phyloP scores from a whole-genome alignment of 2,329 filamentous ascomycete genomes.

The Neodidymelliopsis sp. region DNA sequence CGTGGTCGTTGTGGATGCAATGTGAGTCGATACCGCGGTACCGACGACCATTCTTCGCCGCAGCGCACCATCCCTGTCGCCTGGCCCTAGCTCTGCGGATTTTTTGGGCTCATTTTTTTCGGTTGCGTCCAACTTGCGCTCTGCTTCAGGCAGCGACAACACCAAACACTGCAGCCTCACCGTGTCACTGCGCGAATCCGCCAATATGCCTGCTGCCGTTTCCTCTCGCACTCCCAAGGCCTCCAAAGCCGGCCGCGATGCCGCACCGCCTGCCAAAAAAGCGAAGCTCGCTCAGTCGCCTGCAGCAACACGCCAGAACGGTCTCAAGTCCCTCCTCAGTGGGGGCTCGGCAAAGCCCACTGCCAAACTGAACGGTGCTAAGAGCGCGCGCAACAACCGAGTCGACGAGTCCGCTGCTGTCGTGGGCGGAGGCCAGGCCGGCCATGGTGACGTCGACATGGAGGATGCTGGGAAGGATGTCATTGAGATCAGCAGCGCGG shows the following conservation, averaged over 20 bases:
- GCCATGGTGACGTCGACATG: conserved; percentile 53
- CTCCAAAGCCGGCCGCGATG: conserved; percentile 33
- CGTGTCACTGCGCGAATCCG: conserved; percentile 17
- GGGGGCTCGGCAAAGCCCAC: conserved; percentile 49
- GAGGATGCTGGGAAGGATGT: conserved; percentile 45
- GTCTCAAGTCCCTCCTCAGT: conserved; percentile 45
- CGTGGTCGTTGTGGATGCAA: background rate
- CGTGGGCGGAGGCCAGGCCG: conserved; percentile 59
- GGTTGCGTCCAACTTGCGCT: conserved; percentile 27
- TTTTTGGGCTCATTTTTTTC: conserved; percentile 24
- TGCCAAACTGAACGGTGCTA: conserved; percentile 62
- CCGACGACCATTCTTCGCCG: conserved; percentile 6
- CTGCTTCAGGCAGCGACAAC: conserved; percentile 34
- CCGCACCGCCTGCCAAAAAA: conserved; percentile 48
- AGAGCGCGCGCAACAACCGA: conserved; percentile 58
- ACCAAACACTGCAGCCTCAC: conserved; percentile 16
- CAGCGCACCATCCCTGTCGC: conserved; percentile 16
- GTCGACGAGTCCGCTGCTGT: conserved; percentile 66
- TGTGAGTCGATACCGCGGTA: conserved; percentile 10
- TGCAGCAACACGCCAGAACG: conserved; percentile 30
- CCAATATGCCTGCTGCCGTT: conserved; percentile 45
- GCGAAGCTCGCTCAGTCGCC: conserved; percentile 44
- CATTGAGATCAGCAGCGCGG: conserved; percentile 58
- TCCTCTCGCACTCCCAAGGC: conserved; percentile 34
- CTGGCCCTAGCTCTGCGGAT: conserved; percentile 17